These are phyloP conservation scores for Durio zibethinus DNA, from an alignment of 345 rosid species.

Conservation along the genomic window DNA sequence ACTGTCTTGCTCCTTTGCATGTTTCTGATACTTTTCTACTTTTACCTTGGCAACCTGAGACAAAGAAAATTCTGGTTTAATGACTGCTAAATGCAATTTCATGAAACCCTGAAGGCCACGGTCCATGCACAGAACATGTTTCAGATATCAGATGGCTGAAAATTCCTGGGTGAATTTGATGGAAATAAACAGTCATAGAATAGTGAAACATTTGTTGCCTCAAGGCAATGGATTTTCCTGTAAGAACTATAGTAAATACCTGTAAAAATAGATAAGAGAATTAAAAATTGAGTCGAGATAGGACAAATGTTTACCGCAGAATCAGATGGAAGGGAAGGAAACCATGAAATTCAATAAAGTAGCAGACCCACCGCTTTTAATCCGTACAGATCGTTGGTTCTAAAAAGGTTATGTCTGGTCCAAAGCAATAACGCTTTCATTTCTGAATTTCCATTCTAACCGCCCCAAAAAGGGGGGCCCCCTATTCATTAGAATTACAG, in stretches of 20 bases:
- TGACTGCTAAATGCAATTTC: too few species aligned
- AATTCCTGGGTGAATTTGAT: not conserved
- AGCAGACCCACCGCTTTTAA: slow-evolving; percentile 4
- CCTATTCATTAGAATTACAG: not conserved
- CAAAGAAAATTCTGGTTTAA: not conserved
- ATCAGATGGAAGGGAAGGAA: not conserved
- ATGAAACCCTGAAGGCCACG: not conserved
- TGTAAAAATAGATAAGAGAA: not conserved
- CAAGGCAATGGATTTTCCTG: not conserved
- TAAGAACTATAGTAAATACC: not conserved
- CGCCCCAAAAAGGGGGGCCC: slow-evolving; percentile 17
- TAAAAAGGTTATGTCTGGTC: not conserved
- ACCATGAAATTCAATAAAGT: slow-evolving; percentile 1
- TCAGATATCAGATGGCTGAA: not conserved
- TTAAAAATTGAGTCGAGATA: not conserved
- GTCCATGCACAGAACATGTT: not conserved
- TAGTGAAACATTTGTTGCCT: not conserved
- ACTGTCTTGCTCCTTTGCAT: not conserved
- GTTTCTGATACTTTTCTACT: not conserved
- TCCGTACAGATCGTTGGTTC: slow-evolving; percentile 7
- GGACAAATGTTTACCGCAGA: not conserved
- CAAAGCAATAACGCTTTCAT: slow-evolving; percentile 11
- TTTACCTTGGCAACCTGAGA: slow-evolving; percentile 34
- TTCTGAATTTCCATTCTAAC: slow-evolving; percentile 26
- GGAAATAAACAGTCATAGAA: not conserved